Base-by-base conservation (phyloP, 768 basidiomycete genomes). In the Amanita muscaria region DNA sequence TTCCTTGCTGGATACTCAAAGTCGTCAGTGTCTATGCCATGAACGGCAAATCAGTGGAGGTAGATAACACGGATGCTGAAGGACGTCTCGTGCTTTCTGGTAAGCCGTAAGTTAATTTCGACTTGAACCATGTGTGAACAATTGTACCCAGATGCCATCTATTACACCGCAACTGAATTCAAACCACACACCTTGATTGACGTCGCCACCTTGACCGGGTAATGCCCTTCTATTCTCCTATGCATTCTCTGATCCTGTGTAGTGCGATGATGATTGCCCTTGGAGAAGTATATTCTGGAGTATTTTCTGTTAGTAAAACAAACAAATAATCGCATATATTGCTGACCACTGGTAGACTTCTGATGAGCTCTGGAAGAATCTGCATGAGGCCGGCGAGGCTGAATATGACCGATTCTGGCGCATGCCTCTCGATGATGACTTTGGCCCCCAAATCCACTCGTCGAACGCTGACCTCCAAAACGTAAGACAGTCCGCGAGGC, bases 381-480 rank as follows among this genome's bases (percentile, higher is more conserved):
- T 93, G 9, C 67, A 77, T 49, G 66, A 58, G 2, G 88, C 89
- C 2, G 88, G 86, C 9, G 76, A 80, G 64, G 61, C 64, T 11
- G 85, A 88, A 54, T 75, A 83, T 55, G 88, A 90, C 62, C 78
- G 80, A 43, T 81, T 93, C 72, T 92, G 89, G 89, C 77, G 89
- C 21, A 79, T 92, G 80, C 89, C 89, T 8, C 75, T 93, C 42
- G 82, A 88, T 53, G 86, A 88, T 34, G 86, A 81, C 46, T 93
- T 72, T 51, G 79, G 76, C 1, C 74, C 78, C 9, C 87, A 88
- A 58, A 91, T 93, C 53, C 62, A 79, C 58, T 70, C 70, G 5
- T 81, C 79, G 21, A 88, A 88, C 53, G 88, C 87, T 19, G 88
- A 91, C 59, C 67, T 91, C 25, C 81, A 83, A 62, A 91, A 90